These are phyloP conservation scores for Colletotrichum melonis DNA, from an alignment of 2,329 filamentous ascomycete genomes.

Conservation along the genomic window DNA sequence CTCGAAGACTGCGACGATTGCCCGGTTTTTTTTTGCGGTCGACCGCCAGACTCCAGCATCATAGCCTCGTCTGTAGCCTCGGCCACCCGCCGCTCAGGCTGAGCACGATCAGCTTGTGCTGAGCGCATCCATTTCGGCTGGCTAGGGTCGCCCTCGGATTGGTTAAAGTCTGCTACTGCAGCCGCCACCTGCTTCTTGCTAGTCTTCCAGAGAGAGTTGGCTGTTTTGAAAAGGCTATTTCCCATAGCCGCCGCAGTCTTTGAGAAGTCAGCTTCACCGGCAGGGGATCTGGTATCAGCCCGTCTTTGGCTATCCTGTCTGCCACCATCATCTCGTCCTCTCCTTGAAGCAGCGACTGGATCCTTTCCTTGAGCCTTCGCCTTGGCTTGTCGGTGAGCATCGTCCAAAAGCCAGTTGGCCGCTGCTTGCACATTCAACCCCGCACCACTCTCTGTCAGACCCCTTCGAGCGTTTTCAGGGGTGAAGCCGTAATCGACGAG, in stretches of 20 bases:
- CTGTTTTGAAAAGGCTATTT: constrained; percentile 88
- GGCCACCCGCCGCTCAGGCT: constrained; percentile 46
- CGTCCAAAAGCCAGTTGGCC: constrained; percentile 89
- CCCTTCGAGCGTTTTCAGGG: constrained; percentile 82
- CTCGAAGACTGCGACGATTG: constrained; percentile 47
- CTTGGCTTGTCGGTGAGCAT: constrained; percentile 87
- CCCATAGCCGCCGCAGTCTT: constrained; percentile 87
- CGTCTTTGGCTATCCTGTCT: constrained; percentile 38
- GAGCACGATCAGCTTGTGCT: constrained; percentile 56
- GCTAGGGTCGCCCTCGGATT: constrained; percentile 76
- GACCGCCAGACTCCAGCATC: constrained; percentile 77
- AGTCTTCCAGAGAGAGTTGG: constrained; percentile 94
- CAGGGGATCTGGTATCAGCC: constrained; percentile 67
- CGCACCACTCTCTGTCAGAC: constrained; percentile 82
- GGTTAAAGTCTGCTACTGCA: constrained; percentile 87
- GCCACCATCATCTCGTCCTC: constrained; percentile 48
- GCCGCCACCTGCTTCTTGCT: constrained; percentile 93
- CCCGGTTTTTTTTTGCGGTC: constrained; percentile 58
- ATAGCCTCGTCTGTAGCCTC: constrained; percentile 78
- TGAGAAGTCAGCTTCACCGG: constrained; percentile 77
- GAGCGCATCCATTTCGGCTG: constrained; percentile 98
- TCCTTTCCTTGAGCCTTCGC: constrained; percentile 72
- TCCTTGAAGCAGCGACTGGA: constrained; percentile 53
- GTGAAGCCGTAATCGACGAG: constrained; percentile 96
- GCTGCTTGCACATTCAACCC: constrained; percentile 87